A percentile compares a stretch with the other conserved stretches of the same genome.
Conservation (phyloP, 495 filamentous ascomycete genomes). For the Annulohypoxylon maeteangense region DNA sequence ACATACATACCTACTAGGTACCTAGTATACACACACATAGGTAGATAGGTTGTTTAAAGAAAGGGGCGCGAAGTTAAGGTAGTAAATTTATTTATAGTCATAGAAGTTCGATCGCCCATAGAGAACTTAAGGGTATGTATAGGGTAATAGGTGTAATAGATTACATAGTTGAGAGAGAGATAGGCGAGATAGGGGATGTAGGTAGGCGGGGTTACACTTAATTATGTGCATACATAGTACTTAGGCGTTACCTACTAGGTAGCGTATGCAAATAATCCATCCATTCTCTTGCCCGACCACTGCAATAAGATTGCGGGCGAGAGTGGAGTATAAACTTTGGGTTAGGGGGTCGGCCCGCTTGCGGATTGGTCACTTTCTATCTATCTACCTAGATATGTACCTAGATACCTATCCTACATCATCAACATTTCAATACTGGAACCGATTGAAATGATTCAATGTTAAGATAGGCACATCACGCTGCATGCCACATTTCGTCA, state of each 20-base stretch:
- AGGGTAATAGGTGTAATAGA: too few relatives aligned
- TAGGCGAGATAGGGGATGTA: neutral
- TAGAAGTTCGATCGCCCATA: too few relatives aligned
- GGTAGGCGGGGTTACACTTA: neutral
- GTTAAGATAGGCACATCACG: neutral
- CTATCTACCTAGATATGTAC: neutral
- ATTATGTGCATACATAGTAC: slow-evolving; percentile 1
- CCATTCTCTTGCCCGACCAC: neutral
- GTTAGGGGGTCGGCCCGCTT: slow-evolving; percentile 1
- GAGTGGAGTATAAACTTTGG: neutral
- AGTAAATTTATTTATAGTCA: neutral
- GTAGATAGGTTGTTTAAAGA: neutral
- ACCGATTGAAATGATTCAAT: neutral
- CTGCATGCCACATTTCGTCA: slow-evolving; percentile 1
- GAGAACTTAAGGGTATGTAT: too few relatives aligned
- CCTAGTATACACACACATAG: too few relatives aligned
- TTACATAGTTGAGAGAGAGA: neutral
- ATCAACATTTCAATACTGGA: neutral
- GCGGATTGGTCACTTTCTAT: neutral
- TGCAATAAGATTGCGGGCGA: slow-evolving; percentile 5
- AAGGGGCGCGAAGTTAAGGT: neutral
- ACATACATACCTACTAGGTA: too few relatives aligned
- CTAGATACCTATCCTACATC: neutral
- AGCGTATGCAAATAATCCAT: slow-evolving; percentile 1
- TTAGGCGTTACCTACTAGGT: neutral